These are phyloP conservation scores for Scedosporium minutisporum DNA, from an alignment of 2,329 filamentous ascomycete species.

Conservation along the genomic window DNA sequence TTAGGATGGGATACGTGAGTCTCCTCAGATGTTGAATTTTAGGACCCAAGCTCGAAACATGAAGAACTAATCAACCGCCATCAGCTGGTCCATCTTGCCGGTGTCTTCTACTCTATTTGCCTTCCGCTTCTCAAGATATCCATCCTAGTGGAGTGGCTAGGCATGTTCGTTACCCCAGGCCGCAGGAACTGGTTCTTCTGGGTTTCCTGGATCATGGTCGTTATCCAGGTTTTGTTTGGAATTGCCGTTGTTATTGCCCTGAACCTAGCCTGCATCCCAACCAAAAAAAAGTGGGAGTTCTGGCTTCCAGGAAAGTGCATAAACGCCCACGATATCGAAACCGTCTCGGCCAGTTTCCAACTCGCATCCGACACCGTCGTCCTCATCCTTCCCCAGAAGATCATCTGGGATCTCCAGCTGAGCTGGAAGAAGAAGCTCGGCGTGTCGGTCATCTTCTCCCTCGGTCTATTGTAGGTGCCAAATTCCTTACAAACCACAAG, in stretches of 20 bases:
- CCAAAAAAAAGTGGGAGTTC: slow-evolving; percentile 17
- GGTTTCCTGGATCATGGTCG: slow-evolving; percentile 13
- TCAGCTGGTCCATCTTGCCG: slow-evolving; percentile 3
- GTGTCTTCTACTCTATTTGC: background rate
- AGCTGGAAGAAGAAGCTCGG: slow-evolving; percentile 16
- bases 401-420: slow-evolving; percentile 20
- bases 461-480: slow-evolving; percentile 18
- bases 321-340: slow-evolving; percentile 11
- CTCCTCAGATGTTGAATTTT: background rate
- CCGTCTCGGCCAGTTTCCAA: slow-evolving; percentile 15
- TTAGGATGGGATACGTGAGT: slow-evolving; percentile 5
- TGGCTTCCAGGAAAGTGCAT: slow-evolving; percentile 15
- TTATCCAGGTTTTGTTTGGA: slow-evolving; percentile 13
- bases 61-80: background rate
- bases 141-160: slow-evolving; percentile 11
- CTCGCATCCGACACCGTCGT: slow-evolving; percentile 17
- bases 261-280: slow-evolving; percentile 16
- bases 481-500: background rate
- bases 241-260: slow-evolving; percentile 12
- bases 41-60: background rate
- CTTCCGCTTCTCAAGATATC: slow-evolving; percentile 9
- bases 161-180: slow-evolving; percentile 9
- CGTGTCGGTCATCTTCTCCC: slow-evolving; percentile 19
- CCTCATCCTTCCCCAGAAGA: slow-evolving; percentile 17
- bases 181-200: slow-evolving; percentile 14